A percentile compares a stretch with the other conserved stretches of the same genome.
Evolutionary conservation across 768 basidiomycete species (phyloP).

Genomic region (Phylloporus arenicola): DNA sequence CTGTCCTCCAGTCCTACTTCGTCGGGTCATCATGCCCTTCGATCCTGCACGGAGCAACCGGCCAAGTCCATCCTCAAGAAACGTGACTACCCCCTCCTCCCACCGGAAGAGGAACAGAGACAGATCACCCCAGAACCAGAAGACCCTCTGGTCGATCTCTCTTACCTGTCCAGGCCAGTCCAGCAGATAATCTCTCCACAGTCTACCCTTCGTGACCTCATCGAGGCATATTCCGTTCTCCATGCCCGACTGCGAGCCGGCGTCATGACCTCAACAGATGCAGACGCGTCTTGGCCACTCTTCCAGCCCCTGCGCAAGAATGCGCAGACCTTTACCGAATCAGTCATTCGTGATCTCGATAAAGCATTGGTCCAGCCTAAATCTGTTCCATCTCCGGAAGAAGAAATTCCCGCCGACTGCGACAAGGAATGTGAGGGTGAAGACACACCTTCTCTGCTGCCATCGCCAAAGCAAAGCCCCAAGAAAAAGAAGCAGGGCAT

Average conservation of each 20-base stretch:
- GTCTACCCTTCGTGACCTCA: constrained; percentile 51
- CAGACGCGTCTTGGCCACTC: constrained; percentile 61
- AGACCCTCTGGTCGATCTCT: constrained; percentile 56
- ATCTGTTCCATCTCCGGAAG: constrained; percentile 14
- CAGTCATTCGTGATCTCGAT: constrained; percentile 63
- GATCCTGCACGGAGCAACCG: constrained; percentile 41
- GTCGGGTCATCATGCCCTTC: constrained; percentile 20
- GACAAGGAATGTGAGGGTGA: constrained; percentile 25
- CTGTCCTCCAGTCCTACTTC: constrained; percentile 30
- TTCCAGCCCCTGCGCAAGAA: constrained; percentile 66
- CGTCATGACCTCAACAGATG: constrained; percentile 41
- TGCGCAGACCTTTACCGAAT: constrained; percentile 44
- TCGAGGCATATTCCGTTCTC: constrained; percentile 70
- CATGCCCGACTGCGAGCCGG: constrained; percentile 54
- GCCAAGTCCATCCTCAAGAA: constrained; percentile 70
- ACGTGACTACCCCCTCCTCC: constrained; percentile 30
- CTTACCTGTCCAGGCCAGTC: constrained; percentile 64
- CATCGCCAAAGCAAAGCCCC: constrained; percentile 68
- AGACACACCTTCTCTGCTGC: constrained; percentile 37
- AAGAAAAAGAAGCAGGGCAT: constrained; percentile 53
- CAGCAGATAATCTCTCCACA: constrained; percentile 48
- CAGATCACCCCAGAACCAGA: constrained; percentile 74
- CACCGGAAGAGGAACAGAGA: constrained; percentile 42
- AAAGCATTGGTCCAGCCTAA: constrained; percentile 59
- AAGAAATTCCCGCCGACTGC: constrained; percentile 20